phyloP scores from a whole-genome alignment of 495 filamentous ascomycete genomes.

The Lasiosphaeris hirsuta region DNA sequence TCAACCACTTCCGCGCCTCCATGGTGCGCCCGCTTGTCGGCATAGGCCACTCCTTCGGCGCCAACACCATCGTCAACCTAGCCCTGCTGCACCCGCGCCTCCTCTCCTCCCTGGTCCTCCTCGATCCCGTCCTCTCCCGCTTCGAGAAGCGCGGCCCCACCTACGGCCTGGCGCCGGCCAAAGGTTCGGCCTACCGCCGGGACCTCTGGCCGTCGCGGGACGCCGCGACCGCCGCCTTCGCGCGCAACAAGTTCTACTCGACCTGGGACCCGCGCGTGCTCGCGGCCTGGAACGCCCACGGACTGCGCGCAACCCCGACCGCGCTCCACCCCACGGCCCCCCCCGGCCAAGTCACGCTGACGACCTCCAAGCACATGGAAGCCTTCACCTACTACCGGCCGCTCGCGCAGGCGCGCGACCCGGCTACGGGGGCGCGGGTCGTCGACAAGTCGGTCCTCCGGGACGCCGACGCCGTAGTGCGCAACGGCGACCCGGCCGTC shows the following conservation, averaged over 20 bases:
- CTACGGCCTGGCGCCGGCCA: slow-evolving; percentile 28
- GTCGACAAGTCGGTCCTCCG: slow-evolving; percentile 16
- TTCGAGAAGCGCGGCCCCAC: slow-evolving; percentile 32
- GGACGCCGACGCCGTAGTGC: slow-evolving; percentile 14
- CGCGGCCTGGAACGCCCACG: slow-evolving; percentile 60
- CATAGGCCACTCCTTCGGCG: slow-evolving; percentile 88
- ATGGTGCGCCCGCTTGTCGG: slow-evolving; percentile 90
- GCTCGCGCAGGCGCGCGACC: slow-evolving; percentile 31
- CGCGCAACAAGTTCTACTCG: slow-evolving; percentile 61
- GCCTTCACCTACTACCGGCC: slow-evolving; percentile 52
- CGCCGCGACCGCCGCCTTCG: slow-evolving; percentile 59
- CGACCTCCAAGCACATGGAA: slow-evolving; percentile 64
- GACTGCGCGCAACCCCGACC: slow-evolving; percentile 55
- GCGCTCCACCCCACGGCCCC: slow-evolving; percentile 45
- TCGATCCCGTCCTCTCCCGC: slow-evolving; percentile 67
- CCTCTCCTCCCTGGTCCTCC: slow-evolving; percentile 67
- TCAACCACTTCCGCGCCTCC: slow-evolving; percentile 75
- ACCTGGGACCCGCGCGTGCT: slow-evolving; percentile 73
- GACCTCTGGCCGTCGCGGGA: slow-evolving; percentile 69
- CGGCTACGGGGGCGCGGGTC: slow-evolving; percentile 14
- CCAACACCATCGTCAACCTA: slow-evolving; percentile 57
- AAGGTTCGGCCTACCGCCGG: slow-evolving; percentile 52
- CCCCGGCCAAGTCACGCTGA: slow-evolving; percentile 46
- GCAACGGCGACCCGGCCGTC: neutral
- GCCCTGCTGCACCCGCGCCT: slow-evolving; percentile 80